Evolutionary conservation across 768 basidiomycete genomes (phyloP).

Genomic region (Artomyces pyxidatus): DNA sequence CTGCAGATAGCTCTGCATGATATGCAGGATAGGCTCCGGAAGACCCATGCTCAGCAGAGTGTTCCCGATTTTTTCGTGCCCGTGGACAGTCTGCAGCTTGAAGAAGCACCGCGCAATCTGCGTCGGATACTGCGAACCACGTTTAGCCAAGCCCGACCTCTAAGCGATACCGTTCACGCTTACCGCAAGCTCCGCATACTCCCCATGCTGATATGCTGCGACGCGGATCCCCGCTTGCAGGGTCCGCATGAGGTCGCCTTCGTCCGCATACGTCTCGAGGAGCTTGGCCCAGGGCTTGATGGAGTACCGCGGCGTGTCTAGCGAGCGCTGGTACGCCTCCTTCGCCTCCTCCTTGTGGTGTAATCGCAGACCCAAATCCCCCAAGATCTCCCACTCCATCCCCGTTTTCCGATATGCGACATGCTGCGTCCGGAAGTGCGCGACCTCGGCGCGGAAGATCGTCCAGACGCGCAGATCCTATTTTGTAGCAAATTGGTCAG

Average conservation of each 20-base stretch:
- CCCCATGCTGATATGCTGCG: constrained; percentile 86
- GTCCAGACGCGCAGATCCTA: constrained; percentile 99
- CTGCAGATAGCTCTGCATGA: constrained; percentile 87
- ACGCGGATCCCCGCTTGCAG: constrained; percentile 90
- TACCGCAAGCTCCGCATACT: constrained; percentile 85
- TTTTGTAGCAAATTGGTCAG: no score
- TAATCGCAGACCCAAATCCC: constrained; percentile 86
- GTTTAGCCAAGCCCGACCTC: no score
- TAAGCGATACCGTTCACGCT: no score
- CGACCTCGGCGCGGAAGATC: constrained; percentile 96
- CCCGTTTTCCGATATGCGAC: constrained; percentile 97
- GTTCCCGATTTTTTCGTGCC: constrained; percentile 89
- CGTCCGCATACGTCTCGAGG: constrained; percentile 94
- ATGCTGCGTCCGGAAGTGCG: constrained; percentile 98
- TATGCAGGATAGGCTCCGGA: constrained; percentile 81
- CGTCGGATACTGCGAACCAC: constrained; percentile 65
- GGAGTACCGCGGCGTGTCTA: constrained; percentile 80
- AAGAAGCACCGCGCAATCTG: constrained; percentile 85
- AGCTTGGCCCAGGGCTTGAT: constrained; percentile 90
- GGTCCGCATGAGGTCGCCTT: constrained; percentile 85
- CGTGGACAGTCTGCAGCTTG: constrained; percentile 90
- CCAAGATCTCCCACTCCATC: constrained; percentile 96
- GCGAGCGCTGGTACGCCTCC: constrained; percentile 92
- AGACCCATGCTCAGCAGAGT: constrained; percentile 92
- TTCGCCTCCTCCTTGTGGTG: constrained; percentile 99